Conservation (phyloP, 1,284 basidiomycete species). For the Tylopilus sp. region DNA sequence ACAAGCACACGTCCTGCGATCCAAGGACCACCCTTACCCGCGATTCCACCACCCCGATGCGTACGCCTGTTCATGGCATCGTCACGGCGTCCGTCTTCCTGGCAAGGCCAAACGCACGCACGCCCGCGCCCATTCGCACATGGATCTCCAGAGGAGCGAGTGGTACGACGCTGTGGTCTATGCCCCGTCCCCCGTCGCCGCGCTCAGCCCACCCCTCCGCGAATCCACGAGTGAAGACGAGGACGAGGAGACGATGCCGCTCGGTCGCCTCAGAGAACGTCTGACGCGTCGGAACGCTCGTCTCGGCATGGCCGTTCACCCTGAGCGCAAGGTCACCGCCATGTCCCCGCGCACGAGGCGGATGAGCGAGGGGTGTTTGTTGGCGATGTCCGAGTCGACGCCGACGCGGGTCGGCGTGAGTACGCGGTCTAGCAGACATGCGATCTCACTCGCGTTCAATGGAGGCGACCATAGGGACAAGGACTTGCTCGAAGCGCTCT, state of each 20-base stretch:
- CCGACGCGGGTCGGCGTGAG: conserved; percentile 20
- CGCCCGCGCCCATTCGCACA: conserved; percentile 10
- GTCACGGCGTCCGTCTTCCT: conserved; percentile 17
- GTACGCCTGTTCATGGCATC: conserved; percentile 23
- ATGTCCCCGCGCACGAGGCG: conserved; percentile 9
- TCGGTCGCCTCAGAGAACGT: conserved; percentile 13
- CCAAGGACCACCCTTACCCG: conserved; percentile 2
- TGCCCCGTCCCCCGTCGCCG: conserved; percentile 13
- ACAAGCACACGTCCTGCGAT: not conserved
- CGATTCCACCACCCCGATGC: conserved; percentile 18
- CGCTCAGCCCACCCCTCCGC: conserved; percentile 22
- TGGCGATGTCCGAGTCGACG: conserved; percentile 16
- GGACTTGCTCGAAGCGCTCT: conserved; percentile 26
- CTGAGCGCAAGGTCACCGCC: not conserved
- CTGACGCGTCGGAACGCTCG: conserved; percentile 4
- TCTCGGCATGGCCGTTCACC: not conserved
- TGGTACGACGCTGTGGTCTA: conserved; percentile 23
- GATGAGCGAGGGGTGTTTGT: conserved; percentile 24
- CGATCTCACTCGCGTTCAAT: conserved; percentile 9
- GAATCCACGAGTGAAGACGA: conserved; percentile 8
- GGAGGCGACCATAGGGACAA: not conserved
- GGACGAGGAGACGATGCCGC: conserved; percentile 23
- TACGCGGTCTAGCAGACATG: not conserved
- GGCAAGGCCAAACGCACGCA: conserved; percentile 10
- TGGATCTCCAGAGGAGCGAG: not conserved